Conservation (phyloP, 179 eudicot genomes). For the Beta macrorhiza region DNA sequence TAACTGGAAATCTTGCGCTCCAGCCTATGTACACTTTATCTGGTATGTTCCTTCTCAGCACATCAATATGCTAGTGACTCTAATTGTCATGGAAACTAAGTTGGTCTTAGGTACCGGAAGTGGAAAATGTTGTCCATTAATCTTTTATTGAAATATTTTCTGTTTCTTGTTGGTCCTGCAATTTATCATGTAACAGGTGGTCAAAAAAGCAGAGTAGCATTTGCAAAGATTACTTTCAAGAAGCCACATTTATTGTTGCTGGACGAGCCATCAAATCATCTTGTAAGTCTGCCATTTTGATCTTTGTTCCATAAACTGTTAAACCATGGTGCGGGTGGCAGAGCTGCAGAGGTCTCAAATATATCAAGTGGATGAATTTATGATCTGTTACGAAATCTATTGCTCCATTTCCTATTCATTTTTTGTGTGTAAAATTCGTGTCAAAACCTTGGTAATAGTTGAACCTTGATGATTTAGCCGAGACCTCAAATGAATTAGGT, state of each 20-base stretch:
- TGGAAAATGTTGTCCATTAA: neutral
- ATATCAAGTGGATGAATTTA: neutral
- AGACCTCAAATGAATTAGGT: neutral
- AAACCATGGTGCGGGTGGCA: constrained; percentile 2
- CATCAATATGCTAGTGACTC: constrained; percentile 15
- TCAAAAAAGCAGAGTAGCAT: constrained; percentile 99
- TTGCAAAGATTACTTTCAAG: constrained; percentile 93
- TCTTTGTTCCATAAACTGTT: neutral
- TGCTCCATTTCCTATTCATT: neutral
- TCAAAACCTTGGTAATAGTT: neutral
- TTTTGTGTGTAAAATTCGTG: neutral
- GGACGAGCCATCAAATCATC: constrained; percentile 98
- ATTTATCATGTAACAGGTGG: constrained; percentile 66
- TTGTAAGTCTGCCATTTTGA: constrained; percentile 53
- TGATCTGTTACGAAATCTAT: neutral
- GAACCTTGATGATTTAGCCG: no score
- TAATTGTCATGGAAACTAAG: neutral
- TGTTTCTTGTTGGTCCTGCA: neutral
- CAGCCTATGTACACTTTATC: constrained; percentile 99
- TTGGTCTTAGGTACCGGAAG: neutral
- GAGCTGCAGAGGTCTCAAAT: neutral
- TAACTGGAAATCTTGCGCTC: constrained; percentile 97
- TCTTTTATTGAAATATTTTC: neutral
- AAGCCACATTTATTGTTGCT: constrained; percentile 89
- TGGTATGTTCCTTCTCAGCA: constrained; percentile 46